Conservation (phyloP, 495 filamentous ascomycete species). For the Podospora sp. region DNA sequence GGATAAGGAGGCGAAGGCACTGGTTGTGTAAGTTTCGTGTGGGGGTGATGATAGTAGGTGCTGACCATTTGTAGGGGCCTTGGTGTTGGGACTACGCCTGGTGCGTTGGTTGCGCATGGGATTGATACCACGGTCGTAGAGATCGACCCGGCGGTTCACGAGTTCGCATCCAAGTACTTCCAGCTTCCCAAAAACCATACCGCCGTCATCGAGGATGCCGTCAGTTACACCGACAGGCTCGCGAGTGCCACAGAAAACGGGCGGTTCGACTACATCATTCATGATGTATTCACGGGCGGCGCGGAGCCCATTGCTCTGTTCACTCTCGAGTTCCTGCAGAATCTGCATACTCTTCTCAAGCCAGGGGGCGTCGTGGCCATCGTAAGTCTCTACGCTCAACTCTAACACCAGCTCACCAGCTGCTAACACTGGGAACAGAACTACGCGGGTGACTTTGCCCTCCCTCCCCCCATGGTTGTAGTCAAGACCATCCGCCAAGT, state of each 20-base stretch:
- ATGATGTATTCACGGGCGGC: slow-evolving; percentile 98
- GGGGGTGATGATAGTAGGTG: not conserved
- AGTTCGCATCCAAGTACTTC: slow-evolving; percentile 83
- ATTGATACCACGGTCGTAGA: slow-evolving; percentile 93
- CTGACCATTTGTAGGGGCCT: slow-evolving; percentile 64
- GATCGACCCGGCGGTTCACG: slow-evolving; percentile 85
- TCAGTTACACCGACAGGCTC: slow-evolving; percentile 66
- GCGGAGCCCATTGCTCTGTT: slow-evolving; percentile 88
- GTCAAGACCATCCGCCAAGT: slow-evolving; percentile 70
- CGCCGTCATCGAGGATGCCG: slow-evolving; percentile 78
- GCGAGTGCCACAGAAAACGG: slow-evolving; percentile 37
- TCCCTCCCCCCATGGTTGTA: slow-evolving; percentile 69
- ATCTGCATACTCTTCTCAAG: slow-evolving; percentile 68
- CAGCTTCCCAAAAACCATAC: slow-evolving; percentile 76
- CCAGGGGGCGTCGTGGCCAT: slow-evolving; percentile 86
- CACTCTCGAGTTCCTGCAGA: slow-evolving; percentile 76
- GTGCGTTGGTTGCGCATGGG: slow-evolving; percentile 81
- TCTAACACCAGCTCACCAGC: not conserved
- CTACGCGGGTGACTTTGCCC: slow-evolving; percentile 88
- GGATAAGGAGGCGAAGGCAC: slow-evolving; percentile 71
- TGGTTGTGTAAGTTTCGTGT: slow-evolving; percentile 71
- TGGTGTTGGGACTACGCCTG: slow-evolving; percentile 87
- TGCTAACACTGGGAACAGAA: slow-evolving; percentile 57
- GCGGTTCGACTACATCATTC: slow-evolving; percentile 86
- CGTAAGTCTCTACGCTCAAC: slow-evolving; percentile 53